Evolutionary conservation across 2,329 filamentous ascomycete genomes (phyloP).

Genomic region (Ophiostoma sp.): DNA sequence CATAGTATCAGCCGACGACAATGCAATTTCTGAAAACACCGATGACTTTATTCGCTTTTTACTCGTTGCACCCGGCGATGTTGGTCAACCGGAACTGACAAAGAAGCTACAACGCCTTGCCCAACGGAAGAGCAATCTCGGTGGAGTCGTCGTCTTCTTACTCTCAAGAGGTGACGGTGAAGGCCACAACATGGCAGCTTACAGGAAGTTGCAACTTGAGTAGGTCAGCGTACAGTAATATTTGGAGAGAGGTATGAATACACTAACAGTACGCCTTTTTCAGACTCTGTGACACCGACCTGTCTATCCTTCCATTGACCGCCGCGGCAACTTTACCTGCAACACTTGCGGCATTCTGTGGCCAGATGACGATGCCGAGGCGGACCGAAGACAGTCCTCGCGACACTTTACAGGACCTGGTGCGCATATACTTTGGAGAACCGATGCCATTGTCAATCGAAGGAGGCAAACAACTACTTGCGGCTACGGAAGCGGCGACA

Average conservation of each 20-base stretch:
- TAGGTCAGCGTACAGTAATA: conserved; percentile 33
- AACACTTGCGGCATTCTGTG: conserved; percentile 43
- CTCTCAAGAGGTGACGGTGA: conserved; percentile 32
- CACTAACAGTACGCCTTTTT: not conserved
- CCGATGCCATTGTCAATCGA: conserved; percentile 11
- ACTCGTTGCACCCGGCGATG: conserved; percentile 44
- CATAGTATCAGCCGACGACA: conserved; percentile 30
- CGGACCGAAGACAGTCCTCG: not conserved
- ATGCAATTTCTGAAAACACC: not conserved
- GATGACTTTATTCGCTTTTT: conserved; percentile 40
- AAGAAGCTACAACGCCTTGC: conserved; percentile 42
- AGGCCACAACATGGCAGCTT: conserved; percentile 36
- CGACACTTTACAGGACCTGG: not conserved
- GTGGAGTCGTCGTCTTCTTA: conserved; percentile 47
- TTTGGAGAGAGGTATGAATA: not conserved
- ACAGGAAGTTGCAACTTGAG: conserved; percentile 45
- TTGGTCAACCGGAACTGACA: conserved; percentile 35
- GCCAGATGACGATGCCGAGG: conserved; percentile 31
- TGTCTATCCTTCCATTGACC: conserved; percentile 48
- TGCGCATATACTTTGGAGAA: conserved; percentile 17
- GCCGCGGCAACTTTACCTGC: conserved; percentile 39
- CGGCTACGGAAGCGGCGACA: not conserved
- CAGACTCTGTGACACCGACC: conserved; percentile 40
- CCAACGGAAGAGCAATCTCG: conserved; percentile 29
- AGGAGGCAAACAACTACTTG: not conserved